Conservation (phyloP, 352 stramenopile species). For the Phytophthora colocasiae region DNA sequence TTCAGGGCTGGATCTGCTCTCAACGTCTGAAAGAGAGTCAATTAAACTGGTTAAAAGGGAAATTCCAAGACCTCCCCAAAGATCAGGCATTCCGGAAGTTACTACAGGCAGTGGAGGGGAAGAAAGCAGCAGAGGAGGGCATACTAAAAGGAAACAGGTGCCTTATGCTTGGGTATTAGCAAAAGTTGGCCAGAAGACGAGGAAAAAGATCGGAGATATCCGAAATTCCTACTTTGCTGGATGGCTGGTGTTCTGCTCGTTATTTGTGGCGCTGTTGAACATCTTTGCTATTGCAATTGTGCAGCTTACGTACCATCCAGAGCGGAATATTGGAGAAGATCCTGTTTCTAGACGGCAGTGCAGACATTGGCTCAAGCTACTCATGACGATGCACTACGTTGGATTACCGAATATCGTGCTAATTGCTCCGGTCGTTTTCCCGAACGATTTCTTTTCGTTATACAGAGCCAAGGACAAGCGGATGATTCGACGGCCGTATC, state of each 20-base stretch:
- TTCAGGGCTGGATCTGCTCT: slow-evolving; percentile 23
- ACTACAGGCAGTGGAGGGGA: slow-evolving; percentile 4
- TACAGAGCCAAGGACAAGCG: slow-evolving; percentile 61
- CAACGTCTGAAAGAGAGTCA: slow-evolving; percentile 15
- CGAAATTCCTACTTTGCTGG: slow-evolving; percentile 79
- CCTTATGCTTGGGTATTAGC: slow-evolving; percentile 38
- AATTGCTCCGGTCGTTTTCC: slow-evolving; percentile 65
- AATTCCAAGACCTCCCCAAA: slow-evolving; percentile 19
- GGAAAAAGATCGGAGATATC: slow-evolving; percentile 48
- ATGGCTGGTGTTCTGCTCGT: slow-evolving; percentile 69
- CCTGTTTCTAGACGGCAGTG: slow-evolving; percentile 22
- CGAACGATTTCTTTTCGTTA: slow-evolving; percentile 53
- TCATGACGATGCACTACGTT: slow-evolving; percentile 59
- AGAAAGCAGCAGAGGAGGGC: neutral
- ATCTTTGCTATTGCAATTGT: slow-evolving; percentile 51
- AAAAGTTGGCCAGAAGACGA: slow-evolving; percentile 36
- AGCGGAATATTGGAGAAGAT: slow-evolving; percentile 18
- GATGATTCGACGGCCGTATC: slow-evolving; percentile 70
- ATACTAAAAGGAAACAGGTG: slow-evolving; percentile 6
- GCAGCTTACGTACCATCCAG: slow-evolving; percentile 34
- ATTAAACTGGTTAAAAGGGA: slow-evolving; percentile 15
- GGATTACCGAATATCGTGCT: slow-evolving; percentile 65
- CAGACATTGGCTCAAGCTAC: slow-evolving; percentile 43
- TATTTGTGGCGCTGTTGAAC: slow-evolving; percentile 56
- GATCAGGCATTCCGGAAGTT: slow-evolving; percentile 10